A percentile compares a stretch with the other conserved stretches of the same genome.
These are phyloP conservation scores for Alisma plantagoaquatica DNA, from an alignment of 106 monocot genomes.

Conservation along the genomic window DNA sequence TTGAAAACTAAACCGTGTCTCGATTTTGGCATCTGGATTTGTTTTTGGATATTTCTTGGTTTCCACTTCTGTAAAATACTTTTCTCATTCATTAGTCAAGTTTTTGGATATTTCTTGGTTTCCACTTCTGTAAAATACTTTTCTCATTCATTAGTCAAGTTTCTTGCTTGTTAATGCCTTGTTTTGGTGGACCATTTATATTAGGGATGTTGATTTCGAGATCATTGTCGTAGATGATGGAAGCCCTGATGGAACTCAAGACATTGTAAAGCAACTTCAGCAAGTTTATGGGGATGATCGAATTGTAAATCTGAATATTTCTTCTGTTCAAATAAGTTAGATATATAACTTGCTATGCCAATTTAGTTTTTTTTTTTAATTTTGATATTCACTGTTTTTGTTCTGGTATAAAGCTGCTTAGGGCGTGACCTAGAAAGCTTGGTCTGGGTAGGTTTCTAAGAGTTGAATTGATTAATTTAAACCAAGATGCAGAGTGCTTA, in stretches of 20 bases:
- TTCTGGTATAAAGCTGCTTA: conserved; percentile 44
- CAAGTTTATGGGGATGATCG: conserved; percentile 82
- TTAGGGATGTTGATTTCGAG: conserved; percentile 87
- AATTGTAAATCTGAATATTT: conserved; percentile 44
- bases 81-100: background rate
- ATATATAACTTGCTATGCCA: no score
- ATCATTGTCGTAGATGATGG: conserved; percentile 96
- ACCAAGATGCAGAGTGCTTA: no score
- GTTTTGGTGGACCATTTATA: background rate
- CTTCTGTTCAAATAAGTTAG: background rate
- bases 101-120: background rate
- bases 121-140: background rate
- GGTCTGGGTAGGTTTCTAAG: conserved; percentile 93
- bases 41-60: background rate
- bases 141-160: background rate
- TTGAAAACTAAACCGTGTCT: background rate
- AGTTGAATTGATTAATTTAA: no score
- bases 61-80: background rate
- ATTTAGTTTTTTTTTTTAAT: conserved; percentile 3
- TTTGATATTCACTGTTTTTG: background rate
- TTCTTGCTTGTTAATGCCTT: background rate
- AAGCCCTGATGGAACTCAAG: conserved; percentile 99
- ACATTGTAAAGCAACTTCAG: conserved; percentile 86
- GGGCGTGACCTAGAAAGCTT: conserved; percentile 83
- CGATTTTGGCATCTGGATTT: background rate